These are phyloP conservation scores for Backusella liffmaniae DNA, from an alignment of 192 early-diverging fungal species.

Conservation along the genomic window DNA sequence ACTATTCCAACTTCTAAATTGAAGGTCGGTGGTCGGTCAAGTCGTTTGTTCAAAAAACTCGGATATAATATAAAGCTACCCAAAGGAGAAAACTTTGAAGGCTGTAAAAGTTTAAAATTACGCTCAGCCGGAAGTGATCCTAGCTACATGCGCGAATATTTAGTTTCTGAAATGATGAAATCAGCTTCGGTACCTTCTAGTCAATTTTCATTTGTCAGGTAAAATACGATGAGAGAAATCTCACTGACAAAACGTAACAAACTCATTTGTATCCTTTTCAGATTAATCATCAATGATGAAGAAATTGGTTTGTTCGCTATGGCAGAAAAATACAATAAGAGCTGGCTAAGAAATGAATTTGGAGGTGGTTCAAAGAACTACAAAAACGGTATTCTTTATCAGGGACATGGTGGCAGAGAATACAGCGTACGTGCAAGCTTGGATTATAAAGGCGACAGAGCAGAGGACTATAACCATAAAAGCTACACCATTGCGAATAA, in stretches of 20 bases:
- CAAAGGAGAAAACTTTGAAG: slow-evolving; percentile 13
- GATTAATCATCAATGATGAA: slow-evolving; percentile 21
- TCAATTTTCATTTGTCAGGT: slow-evolving; percentile 25
- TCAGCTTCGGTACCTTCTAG: slow-evolving; percentile 16
- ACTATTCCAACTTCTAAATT: background rate
- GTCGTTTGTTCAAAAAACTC: slow-evolving; percentile 21
- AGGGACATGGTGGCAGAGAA: slow-evolving; percentile 2
- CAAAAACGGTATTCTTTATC: slow-evolving; percentile 1
- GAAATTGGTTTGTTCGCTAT: slow-evolving; percentile 5
- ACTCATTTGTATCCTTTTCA: background rate
- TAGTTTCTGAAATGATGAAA: slow-evolving; percentile 23
- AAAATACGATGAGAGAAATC: background rate
- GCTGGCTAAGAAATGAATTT: slow-evolving; percentile 11
- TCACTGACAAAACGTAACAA: background rate
- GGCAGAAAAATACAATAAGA: slow-evolving; percentile 13
- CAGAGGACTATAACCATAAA: background rate
- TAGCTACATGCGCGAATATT: slow-evolving; percentile 33
- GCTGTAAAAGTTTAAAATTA: slow-evolving; percentile 24
- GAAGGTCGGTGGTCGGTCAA: slow-evolving; percentile 28
- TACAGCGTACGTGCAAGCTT: background rate
- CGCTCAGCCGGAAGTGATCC: slow-evolving; percentile 22
- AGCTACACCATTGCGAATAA: background rate
- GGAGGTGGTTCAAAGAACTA: background rate
- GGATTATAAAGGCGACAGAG: slow-evolving; percentile 18
- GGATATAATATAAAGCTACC: slow-evolving; percentile 22